phyloP scores from a whole-genome alignment of 129 eudicot genomes.

The Deinandra increscens region DNA sequence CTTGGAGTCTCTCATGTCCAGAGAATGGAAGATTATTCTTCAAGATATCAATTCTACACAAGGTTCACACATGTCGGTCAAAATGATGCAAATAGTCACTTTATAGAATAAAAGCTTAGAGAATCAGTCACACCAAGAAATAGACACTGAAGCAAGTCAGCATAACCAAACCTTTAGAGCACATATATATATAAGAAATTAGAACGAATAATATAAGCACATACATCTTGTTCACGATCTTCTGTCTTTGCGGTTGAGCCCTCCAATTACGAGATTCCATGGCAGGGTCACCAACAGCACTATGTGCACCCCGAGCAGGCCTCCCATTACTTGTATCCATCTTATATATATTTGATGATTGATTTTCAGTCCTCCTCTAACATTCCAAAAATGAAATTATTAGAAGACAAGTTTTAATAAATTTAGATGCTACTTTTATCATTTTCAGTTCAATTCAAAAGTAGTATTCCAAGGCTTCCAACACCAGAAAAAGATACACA shows the following conservation, averaged over 20 bases:
- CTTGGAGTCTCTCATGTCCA: slow-evolving; percentile 70
- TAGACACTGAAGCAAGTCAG: neutral
- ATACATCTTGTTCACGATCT: slow-evolving; percentile 65
- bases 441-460: too few relatives aligned
- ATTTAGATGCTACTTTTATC: neutral
- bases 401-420: neutral
- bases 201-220: slow-evolving; percentile 6
- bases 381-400: neutral
- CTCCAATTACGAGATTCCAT: slow-evolving; percentile 70
- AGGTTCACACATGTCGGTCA: slow-evolving; percentile 4
- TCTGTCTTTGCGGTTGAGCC: slow-evolving; percentile 48
- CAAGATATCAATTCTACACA: slow-evolving; percentile 65
- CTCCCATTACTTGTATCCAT: slow-evolving; percentile 61
- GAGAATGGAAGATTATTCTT: slow-evolving; percentile 66
- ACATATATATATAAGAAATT: neutral
- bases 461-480: neutral
- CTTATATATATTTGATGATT: slow-evolving; percentile 6
- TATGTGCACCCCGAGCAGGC: slow-evolving; percentile 33
- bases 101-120: neutral
- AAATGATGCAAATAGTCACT: neutral
- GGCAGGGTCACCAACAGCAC: slow-evolving; percentile 35
- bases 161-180: neutral
- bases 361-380: neutral
- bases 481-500: neutral
- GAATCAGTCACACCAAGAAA: neutral